Evolutionary conservation across 805 yeast species (phyloP).

Genomic region (Saccharomycopsis olivae): DNA sequence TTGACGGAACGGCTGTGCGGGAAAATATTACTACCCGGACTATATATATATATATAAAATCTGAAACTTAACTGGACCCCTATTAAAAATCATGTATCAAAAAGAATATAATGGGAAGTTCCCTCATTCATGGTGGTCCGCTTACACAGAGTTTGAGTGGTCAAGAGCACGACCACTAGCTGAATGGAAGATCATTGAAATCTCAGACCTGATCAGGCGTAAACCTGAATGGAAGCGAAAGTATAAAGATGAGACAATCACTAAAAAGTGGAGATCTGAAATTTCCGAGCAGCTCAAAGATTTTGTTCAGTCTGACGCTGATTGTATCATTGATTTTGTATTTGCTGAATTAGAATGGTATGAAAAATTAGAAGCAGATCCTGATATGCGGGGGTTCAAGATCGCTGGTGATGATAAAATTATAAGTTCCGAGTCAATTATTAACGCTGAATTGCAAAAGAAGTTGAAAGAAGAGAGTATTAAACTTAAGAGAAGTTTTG

Average conservation of each 20-base stretch:
- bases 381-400: conserved; percentile 18
- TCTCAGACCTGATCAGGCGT: too few species aligned
- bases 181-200: too few species aligned
- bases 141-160: too few species aligned
- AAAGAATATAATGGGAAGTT: too few species aligned
- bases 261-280: conserved; percentile 24
- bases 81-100: too few species aligned
- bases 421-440: conserved; percentile 20
- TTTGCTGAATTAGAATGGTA: conserved; percentile 26
- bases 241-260: conserved; percentile 21
- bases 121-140: too few species aligned
- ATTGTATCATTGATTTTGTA: conserved; percentile 21
- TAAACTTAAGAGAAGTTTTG: conserved; percentile 16
- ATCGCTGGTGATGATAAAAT: conserved; percentile 22
- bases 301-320: neutral
- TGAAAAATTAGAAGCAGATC: conserved; percentile 16
- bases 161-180: too few species aligned
- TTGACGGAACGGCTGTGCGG: too few species aligned
- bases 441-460: conserved; percentile 18
- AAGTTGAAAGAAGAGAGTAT: neutral
- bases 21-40: too few species aligned
- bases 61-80: too few species aligned
- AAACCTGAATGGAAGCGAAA: conserved; percentile 26
- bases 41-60: too few species aligned
- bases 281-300: conserved; percentile 12